Evolutionary conservation across 768 basidiomycete genomes (phyloP).

Genomic region (Trametes elegans): DNA sequence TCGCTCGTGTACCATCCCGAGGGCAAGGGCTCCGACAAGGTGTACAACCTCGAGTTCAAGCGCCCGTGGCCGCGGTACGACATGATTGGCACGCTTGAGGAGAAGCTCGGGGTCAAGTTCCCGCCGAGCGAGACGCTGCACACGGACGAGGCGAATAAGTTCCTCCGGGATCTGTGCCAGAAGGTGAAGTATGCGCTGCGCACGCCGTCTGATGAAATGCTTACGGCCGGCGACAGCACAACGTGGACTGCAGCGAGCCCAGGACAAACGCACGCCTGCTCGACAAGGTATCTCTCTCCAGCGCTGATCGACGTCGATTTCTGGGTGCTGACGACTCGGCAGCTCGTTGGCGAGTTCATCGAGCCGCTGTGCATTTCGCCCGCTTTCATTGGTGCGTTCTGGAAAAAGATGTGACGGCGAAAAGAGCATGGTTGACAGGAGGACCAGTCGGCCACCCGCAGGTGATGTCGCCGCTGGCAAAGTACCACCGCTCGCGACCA

Average conservation of each 20-base stretch:
- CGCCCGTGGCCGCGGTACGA: slow-evolving; percentile 98
- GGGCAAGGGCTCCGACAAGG: slow-evolving; percentile 79
- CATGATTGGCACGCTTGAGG: slow-evolving; percentile 96
- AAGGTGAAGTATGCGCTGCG: slow-evolving; percentile 53
- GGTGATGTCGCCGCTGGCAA: slow-evolving; percentile 99
- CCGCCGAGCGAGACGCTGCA: slow-evolving; percentile 90
- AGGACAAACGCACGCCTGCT: slow-evolving; percentile 92
- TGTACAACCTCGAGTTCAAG: slow-evolving; percentile 80
- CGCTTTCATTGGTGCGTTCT: slow-evolving; percentile 78
- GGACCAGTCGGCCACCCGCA: slow-evolving; percentile 90
- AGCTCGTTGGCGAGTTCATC: slow-evolving; percentile 98
- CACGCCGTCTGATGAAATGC: too few relatives aligned
- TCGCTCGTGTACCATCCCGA: slow-evolving; percentile 88
- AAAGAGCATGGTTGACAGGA: neutral
- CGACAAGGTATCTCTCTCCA: slow-evolving; percentile 79
- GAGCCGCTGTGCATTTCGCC: slow-evolving; percentile 96
- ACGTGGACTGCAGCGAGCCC: slow-evolving; percentile 95
- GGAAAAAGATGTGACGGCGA: neutral
- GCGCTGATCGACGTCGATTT: neutral
- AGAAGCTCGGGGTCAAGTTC: slow-evolving; percentile 90
- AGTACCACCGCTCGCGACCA: slow-evolving; percentile 95
- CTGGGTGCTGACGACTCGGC: slow-evolving; percentile 28
- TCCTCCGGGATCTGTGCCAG: slow-evolving; percentile 76
- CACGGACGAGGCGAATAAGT: slow-evolving; percentile 84
- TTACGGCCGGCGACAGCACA: too few relatives aligned